phyloP scores from a whole-genome alignment of 768 basidiomycete genomes.

The Amanita muscaria region DNA sequence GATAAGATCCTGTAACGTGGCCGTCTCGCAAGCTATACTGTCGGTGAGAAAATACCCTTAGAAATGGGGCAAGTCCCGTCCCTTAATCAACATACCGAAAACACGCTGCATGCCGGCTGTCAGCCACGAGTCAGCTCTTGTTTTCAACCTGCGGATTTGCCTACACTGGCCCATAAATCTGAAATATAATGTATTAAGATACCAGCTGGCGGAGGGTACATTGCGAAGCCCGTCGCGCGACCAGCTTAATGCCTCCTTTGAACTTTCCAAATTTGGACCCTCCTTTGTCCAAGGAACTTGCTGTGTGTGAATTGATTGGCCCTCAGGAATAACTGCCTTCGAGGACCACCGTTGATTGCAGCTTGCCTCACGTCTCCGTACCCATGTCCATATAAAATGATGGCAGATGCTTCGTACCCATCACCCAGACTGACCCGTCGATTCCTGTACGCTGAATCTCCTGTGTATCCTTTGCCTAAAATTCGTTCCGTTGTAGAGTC shows the following conservation, averaged over 20 bases:
- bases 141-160: background rate
- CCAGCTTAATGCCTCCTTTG: slow-evolving; percentile 23
- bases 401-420: slow-evolving; percentile 25
- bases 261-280: slow-evolving; percentile 42
- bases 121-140: background rate
- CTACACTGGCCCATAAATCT: background rate
- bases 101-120: background rate
- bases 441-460: slow-evolving; percentile 30
- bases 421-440: slow-evolving; percentile 26
- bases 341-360: slow-evolving; percentile 28
- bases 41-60: background rate
- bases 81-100: background rate
- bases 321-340: slow-evolving; percentile 27
- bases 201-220: background rate
- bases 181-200: background rate
- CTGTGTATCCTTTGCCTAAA: slow-evolving; percentile 18
- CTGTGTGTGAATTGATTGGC: slow-evolving; percentile 31
- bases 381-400: slow-evolving; percentile 38
- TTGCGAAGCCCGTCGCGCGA: background rate
- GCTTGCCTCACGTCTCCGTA: slow-evolving; percentile 30
- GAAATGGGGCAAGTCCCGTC: background rate
- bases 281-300: slow-evolving; percentile 36
- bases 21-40: background rate
- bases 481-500: slow-evolving; percentile 22
- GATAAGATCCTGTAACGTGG: background rate